Conservation (phyloP, 108 stramenopile species). For the Discostella pseudostelligera region DNA sequence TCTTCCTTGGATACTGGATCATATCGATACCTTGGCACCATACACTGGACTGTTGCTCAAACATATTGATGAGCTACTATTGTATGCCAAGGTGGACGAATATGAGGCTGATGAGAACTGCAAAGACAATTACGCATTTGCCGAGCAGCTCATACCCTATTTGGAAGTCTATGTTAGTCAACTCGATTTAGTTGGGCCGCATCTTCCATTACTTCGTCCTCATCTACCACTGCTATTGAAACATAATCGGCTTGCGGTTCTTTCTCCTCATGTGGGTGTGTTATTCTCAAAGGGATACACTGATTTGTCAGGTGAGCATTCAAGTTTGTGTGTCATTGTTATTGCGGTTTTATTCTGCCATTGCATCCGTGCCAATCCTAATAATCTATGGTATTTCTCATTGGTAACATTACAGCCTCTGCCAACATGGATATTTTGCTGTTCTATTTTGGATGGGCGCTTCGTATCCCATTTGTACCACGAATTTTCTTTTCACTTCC, state of each 20-base stretch:
- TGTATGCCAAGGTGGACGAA: conserved; percentile 62
- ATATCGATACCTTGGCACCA: conserved; percentile 74
- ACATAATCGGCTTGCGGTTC: conserved; percentile 63
- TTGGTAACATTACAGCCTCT: conserved; percentile 25
- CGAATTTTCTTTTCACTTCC: conserved; percentile 60
- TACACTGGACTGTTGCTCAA: conserved; percentile 66
- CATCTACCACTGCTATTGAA: conserved; percentile 63
- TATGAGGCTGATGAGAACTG: conserved; percentile 26
- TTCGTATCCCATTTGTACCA: conserved; percentile 59
- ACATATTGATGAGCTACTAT: conserved; percentile 67
- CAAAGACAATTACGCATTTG: conserved; percentile 53
- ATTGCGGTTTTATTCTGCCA: no score
- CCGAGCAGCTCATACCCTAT: conserved; percentile 67
- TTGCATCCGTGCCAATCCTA: no score
- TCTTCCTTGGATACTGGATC: conserved; percentile 70
- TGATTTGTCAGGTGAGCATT: conserved; percentile 48
- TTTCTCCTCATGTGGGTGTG: conserved; percentile 58
- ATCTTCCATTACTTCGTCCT: conserved; percentile 67
- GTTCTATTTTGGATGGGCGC: conserved; percentile 75
- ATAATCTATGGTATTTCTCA: neutral
- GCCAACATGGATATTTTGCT: conserved; percentile 75
- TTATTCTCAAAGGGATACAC: conserved; percentile 62
- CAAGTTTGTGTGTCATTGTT: neutral
- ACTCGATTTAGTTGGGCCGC: conserved; percentile 63
- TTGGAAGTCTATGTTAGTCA: conserved; percentile 57